phyloP scores from a whole-genome alignment of 805 yeast species.

The Millerago galiae region DNA sequence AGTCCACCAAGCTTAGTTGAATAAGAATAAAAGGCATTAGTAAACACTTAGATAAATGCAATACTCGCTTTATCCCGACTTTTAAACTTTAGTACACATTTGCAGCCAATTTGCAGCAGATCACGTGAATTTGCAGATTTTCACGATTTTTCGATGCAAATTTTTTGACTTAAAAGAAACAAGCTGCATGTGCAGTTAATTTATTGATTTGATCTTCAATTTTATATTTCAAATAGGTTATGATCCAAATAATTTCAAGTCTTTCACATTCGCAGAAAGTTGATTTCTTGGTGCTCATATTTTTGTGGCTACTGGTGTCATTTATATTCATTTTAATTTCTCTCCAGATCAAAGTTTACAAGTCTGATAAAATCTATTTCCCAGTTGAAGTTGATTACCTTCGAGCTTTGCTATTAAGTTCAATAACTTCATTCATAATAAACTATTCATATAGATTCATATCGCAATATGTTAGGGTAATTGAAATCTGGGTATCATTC shows the following conservation, averaged over 20 bases:
- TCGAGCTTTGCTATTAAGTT: constrained; percentile 30
- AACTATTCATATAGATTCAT: constrained; percentile 21
- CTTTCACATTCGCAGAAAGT: background rate
- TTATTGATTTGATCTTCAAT: background rate
- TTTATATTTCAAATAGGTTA: too few species aligned
- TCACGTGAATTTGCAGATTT: background rate
- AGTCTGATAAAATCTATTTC: constrained; percentile 18
- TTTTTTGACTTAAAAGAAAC: too few species aligned
- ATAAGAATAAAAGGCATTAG: too few species aligned
- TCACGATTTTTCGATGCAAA: too few species aligned
- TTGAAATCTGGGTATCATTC: constrained; percentile 32
- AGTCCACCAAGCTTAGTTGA: too few species aligned
- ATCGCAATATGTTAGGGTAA: constrained; percentile 24
- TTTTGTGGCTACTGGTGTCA: background rate
- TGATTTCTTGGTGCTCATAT: background rate
- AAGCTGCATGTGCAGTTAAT: background rate
- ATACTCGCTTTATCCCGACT: too few species aligned
- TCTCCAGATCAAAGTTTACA: constrained; percentile 8
- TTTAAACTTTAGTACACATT: too few species aligned
- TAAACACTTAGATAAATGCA: too few species aligned
- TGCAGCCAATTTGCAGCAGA: background rate
- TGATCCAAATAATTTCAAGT: background rate
- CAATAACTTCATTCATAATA: constrained; percentile 28
- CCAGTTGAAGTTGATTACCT: constrained; percentile 35
- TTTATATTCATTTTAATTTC: background rate